Evolutionary conservation across 805 yeast species (phyloP), one percentile per base, ranked within the genome.

Genomic region (Torulaspora maleeae): DNA sequence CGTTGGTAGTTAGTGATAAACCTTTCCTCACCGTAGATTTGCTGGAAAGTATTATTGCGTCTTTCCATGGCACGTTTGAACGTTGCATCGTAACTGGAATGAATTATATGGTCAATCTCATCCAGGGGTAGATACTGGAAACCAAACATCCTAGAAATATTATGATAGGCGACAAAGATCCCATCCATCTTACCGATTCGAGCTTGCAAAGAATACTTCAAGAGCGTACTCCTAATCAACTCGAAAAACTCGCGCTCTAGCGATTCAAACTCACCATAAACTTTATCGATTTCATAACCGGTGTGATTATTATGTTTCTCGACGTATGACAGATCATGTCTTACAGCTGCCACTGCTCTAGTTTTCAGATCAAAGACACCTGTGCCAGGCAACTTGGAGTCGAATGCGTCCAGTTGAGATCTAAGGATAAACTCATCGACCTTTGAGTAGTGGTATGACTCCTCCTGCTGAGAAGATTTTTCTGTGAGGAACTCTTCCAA

Each of bases 141-240:
- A 3, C 97, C 99, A 66, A 91, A 87, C 55, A 90, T 77, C 38
- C 80, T 70, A 25, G 78, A 73, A 41, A 88, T 76, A 62, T 90
- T 91, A 64, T 91, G 99, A 63, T 82, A 91, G 0, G 96, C 96
- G 12, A 91, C 74, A 54, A 86, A 88, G 2, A 93, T 87, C 5
- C 99, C 99, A 65, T 90, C 97, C 98, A 93, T 91, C 56, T 85
- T 81, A 2, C 98, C 99, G 34, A 91, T 85, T 50, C 97, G 74
- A 0, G 96, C 98, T 64, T 93, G 98, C 53, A 91, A 72, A 2
- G 86, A 77, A 60, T 91, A 91, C 66, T 91, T 91, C 54, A 91
- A 69, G 66, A 91, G 67, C 0, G 93, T 83, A 1, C 91, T 77
- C 47, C 86, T 69, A 13, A 82, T 77, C 55, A 91, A 73, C 58